phyloP scores from a whole-genome alignment of 176 grass and related monocot genomes.

The Hyparrhenia diplandra region DNA sequence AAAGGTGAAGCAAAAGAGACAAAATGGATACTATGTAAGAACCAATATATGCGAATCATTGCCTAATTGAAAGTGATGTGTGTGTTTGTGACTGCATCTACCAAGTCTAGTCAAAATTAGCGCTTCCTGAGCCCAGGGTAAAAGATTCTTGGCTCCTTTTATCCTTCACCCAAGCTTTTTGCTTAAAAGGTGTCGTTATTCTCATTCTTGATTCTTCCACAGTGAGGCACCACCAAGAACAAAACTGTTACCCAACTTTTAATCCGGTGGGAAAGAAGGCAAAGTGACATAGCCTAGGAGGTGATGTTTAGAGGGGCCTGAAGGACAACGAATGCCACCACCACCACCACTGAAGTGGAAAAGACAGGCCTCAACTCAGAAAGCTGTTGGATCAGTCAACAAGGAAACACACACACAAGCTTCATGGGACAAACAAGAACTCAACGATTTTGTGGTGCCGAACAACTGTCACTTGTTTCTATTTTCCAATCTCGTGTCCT shows the following conservation, averaged over 20 bases:
- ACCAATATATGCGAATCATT: slow-evolving; percentile 44
- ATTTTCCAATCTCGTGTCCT: neutral
- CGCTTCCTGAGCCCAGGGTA: neutral
- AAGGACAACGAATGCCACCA: slow-evolving; percentile 27
- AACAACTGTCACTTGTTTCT: neutral
- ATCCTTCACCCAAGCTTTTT: slow-evolving; percentile 7
- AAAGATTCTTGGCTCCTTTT: slow-evolving; percentile 8
- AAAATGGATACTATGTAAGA: slow-evolving; percentile 26
- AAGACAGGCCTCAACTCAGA: slow-evolving; percentile 17
- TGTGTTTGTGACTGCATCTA: slow-evolving; percentile 12
- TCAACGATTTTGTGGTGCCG: neutral
- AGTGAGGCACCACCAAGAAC: slow-evolving; percentile 9
- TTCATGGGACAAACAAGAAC: neutral
- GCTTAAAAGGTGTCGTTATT: neutral
- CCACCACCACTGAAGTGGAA: neutral
- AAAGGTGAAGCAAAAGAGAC: slow-evolving; percentile 42
- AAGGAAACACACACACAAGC: neutral
- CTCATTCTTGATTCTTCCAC: slow-evolving; percentile 18
- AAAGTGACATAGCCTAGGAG: neutral
- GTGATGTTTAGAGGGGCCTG: slow-evolving; percentile 7
- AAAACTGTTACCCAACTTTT: neutral
- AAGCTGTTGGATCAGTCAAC: slow-evolving; percentile 1
- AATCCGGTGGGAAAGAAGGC: slow-evolving; percentile 11
- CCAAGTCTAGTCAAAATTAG: slow-evolving; percentile 12
- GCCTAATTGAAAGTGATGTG: slow-evolving; percentile 43